Base-by-base conservation (phyloP, 768 basidiomycete genomes). In the Pleurotus giganteus region DNA sequence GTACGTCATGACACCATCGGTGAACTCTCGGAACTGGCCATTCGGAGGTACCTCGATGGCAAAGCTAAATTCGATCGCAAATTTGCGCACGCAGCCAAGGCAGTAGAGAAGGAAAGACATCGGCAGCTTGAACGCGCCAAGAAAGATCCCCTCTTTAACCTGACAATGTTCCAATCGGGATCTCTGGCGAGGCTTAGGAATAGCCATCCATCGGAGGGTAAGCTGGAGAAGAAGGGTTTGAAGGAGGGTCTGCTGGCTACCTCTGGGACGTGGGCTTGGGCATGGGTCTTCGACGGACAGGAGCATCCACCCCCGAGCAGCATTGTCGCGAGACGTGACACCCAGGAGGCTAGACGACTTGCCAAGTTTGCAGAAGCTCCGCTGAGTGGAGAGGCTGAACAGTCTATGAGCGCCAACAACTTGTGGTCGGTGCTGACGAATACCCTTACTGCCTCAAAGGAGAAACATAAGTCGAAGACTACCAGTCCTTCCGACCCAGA, bases 301-400 rank as follows among this genome's bases (percentile, higher is more conserved):
- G 94, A 97, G 70, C 75, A 78, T 17, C 96, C 96, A 2, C 96
- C 96, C 3, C 90, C 95, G 2, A 91, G 88, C 62, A 94, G 93
- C 51, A 92, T 98, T 60, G 90, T 91, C 28, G 85, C 90, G n/a
- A 75, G 94, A 54, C 72, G 94, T 51, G 95, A 98, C 63, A 95
- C 92, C 4, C 74, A 76, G 34, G 91, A 94, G 71, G 91, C 91
- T 8, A 74, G 84, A 23, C 74, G 79, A 62, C 72, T 94, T 36
- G 89, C 88, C 23, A 80, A 78, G 47, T 77, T 91, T 31, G 91
- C 91, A 4, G 91, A 92, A 64, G 77, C 81, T 66, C 76, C 80
- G 13, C 65, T 88, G 59, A 89, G 80, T 60, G 84, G 74, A 39
- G 91, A 93, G 8, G 17, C 15, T 24, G 91, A 92, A 64, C 77